Base-by-base conservation (phyloP, 441 rosid species). In the Biscutella auriculata region DNA sequence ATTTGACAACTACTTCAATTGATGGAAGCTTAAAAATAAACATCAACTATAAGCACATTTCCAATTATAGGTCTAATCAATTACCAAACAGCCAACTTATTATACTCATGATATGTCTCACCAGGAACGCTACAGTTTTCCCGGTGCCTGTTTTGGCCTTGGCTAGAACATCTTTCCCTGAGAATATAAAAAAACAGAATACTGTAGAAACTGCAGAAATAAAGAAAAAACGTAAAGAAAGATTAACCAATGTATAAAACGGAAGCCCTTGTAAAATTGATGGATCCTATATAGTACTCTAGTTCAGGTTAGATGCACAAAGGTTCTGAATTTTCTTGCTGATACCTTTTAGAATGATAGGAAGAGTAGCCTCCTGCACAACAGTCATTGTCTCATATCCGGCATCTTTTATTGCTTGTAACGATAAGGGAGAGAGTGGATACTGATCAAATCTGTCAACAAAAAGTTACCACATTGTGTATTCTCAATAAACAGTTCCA, bases 91-190 rank as follows among this genome's bases (percentile, higher is more conserved):
- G 27, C 34, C 53, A 53, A 33, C 32, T 47, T 25, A 58, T 13
- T 34, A 9, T 21, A 6, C n/a, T n/a, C n/a, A n/a, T 15, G 26
- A 4, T 36, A 36, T 14, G 47, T 61, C 92, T 85, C 79, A 88
- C 98, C 95, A 92, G 69, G 76, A 86, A 92, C 4, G 95, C 95
- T 36, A 88, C 85, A 19, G 94, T 88, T 78, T 92, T 92, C 60
- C 97, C 97, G 0, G 97, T 88, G 65, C 98, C 98, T 3, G 95
- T 86, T 75, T 77, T 92, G 64, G 98, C 97, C 83, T 88, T 92
- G 42, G 93, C 94, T 53, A 92, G 76, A 40, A 88, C 89, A 80
- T 92, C 98, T 79, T 84, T 92, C 48, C 95, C 97, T 88, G 72
- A 12, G n/a, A n/a, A n/a, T n/a, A n/a, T n/a, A n/a, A 67, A 42